Evolutionary conservation across 1,284 basidiomycete genomes (phyloP).

Genomic region (Prillingera fragicola): DNA sequence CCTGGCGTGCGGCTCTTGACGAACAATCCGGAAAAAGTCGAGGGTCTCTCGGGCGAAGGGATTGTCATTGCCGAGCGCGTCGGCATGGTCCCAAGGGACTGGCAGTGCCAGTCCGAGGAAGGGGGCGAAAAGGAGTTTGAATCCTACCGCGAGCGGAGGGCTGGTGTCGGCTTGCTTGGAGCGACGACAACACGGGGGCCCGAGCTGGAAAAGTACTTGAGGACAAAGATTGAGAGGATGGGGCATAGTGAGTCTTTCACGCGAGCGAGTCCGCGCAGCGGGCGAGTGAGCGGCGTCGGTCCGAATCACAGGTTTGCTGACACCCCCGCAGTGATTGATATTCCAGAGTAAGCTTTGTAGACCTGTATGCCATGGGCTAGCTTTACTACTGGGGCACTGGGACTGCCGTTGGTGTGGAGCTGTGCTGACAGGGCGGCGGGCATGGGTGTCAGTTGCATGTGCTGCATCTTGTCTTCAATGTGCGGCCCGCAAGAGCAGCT

Average conservation of each 20-base stretch:
- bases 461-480: neutral
- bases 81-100: constrained; percentile 89
- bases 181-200: constrained; percentile 71
- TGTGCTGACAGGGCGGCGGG: too few species aligned
- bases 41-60: constrained; percentile 77
- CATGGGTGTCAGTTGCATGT: too few species aligned
- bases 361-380: too few species aligned
- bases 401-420: too few species aligned
- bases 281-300: neutral
- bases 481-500: neutral
- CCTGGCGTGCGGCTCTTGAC: constrained; percentile 76
- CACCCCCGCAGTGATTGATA: neutral
- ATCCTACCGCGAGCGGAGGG: constrained; percentile 52
- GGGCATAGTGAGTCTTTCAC: constrained; percentile 61
- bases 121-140: constrained; percentile 43
- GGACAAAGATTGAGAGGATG: constrained; percentile 94
- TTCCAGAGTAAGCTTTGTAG: neutral
- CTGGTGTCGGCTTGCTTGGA: constrained; percentile 79
- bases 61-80: constrained; percentile 77
- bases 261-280: too few species aligned
- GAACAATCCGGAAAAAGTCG: constrained; percentile 97
- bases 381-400: too few species aligned
- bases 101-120: constrained; percentile 52
- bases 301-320: neutral
- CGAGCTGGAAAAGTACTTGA: constrained; percentile 90